phyloP scores from a whole-genome alignment of 106 monocot genomes.

The Dendrobium nobile region DNA sequence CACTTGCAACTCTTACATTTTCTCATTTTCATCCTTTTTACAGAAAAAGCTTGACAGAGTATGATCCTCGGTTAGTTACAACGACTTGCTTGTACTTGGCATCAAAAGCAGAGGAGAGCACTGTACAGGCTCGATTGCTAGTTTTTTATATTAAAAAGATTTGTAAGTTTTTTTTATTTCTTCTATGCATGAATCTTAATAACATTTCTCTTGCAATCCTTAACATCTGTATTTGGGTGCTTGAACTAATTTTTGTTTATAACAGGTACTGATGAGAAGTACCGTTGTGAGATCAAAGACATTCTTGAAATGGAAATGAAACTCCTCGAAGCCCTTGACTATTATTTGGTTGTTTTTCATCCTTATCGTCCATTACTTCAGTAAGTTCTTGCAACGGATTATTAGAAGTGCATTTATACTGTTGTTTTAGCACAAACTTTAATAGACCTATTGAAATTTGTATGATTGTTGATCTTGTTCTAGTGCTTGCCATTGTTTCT shows the following conservation, averaged over 20 bases:
- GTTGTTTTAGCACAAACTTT: background rate
- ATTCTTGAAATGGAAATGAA: constrained; percentile 99
- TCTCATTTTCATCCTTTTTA: constrained; percentile 12
- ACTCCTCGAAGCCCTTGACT: constrained; percentile 97
- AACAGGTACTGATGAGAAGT: constrained; percentile 78
- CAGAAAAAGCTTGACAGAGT: constrained; percentile 95
- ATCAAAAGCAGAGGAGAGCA: constrained; percentile 98
- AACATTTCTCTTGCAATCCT: background rate
- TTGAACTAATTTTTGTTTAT: constrained; percentile 5
- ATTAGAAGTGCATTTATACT: background rate
- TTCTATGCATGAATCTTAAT: constrained; percentile 1
- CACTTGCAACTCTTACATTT: background rate
- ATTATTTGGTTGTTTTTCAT: constrained; percentile 97
- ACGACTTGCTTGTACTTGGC: constrained; percentile 96
- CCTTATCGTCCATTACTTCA: constrained; percentile 88
- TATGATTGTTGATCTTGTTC: background rate
- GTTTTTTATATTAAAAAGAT: constrained; percentile 92
- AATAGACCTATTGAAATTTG: background rate
- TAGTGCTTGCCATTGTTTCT: background rate
- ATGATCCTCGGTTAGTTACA: constrained; percentile 95
- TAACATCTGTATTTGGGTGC: background rate
- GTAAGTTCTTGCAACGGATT: constrained; percentile 34
- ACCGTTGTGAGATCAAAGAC: constrained; percentile 89
- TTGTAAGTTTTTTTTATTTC: constrained; percentile 31
- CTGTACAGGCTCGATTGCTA: constrained; percentile 91